Conservation (phyloP, 2,329 filamentous ascomycete species). For the Stachybotrys chlorohalonatus region DNA sequence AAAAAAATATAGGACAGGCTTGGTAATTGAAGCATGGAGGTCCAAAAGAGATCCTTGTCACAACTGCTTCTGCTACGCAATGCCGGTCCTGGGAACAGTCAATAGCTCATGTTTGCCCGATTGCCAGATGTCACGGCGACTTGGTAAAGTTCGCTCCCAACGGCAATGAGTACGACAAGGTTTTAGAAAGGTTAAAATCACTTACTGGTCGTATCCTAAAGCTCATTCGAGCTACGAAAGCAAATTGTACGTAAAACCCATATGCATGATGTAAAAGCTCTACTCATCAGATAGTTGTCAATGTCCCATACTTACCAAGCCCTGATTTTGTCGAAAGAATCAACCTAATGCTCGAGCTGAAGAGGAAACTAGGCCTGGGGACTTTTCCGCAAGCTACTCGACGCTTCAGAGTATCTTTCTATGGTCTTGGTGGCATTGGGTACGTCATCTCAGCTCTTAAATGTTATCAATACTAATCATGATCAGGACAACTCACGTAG, state of each 20-base stretch:
- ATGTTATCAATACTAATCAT: neutral
- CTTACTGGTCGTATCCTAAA: neutral
- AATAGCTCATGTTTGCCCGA: constrained; percentile 10
- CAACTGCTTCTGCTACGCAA: constrained; percentile 13
- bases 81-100: constrained; percentile 12
- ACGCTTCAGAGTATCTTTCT: neutral
- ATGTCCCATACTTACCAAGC: neutral
- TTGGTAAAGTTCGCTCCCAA: constrained; percentile 14
- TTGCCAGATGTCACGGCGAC: constrained; percentile 8
- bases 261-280: neutral
- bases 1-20: constrained; percentile 4
- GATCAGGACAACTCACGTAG: neutral
- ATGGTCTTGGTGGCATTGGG: neutral
- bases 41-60: constrained; percentile 9
- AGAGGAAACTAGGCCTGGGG: neutral
- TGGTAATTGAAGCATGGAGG: constrained; percentile 14
- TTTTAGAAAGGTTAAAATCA: neutral
- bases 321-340: neutral
- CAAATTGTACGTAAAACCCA: neutral
- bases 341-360: neutral
- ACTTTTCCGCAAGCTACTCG: neutral
- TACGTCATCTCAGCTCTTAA: neutral
- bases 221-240: neutral
- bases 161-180: constrained; percentile 9
- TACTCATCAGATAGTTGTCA: neutral